Conservation (phyloP, 352 stramenopile species). For the Pythium sukuiense region DNA sequence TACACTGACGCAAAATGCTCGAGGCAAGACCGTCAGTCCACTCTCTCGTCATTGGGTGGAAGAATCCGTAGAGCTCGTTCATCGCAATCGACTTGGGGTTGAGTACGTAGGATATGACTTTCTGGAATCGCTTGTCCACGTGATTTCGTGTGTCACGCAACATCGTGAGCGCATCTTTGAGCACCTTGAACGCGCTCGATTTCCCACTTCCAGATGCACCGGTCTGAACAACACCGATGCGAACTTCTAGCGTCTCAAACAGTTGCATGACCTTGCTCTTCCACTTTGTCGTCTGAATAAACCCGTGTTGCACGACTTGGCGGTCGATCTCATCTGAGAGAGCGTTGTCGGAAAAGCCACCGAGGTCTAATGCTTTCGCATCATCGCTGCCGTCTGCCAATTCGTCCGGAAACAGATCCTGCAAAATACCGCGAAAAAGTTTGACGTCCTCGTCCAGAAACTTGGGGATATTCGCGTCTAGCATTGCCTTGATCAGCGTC, state of each 20-base stretch:
- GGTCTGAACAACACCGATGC: conserved; percentile 85
- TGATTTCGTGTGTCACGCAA: conserved; percentile 50
- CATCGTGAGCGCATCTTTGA: conserved; percentile 50
- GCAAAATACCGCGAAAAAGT: conserved; percentile 89
- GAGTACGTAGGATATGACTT: conserved; percentile 54
- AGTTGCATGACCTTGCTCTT: conserved; percentile 89
- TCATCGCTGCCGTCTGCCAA: conserved; percentile 9
- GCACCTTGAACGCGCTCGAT: conserved; percentile 43
- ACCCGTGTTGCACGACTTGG: conserved; percentile 56
- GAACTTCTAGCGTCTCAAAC: conserved; percentile 92
- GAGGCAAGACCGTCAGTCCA: conserved; percentile 84
- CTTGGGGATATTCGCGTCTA: conserved; percentile 91
- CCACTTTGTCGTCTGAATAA: conserved; percentile 74
- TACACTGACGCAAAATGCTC: conserved; percentile 69
- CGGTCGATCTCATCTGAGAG: conserved; percentile 55
- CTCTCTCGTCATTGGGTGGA: conserved; percentile 78
- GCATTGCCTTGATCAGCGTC: conserved; percentile 94
- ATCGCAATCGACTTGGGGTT: conserved; percentile 85
- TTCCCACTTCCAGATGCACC: conserved; percentile 76
- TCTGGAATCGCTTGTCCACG: conserved; percentile 53
- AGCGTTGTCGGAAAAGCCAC: neutral
- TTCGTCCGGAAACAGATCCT: conserved; percentile 82
- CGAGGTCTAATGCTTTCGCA: neutral
- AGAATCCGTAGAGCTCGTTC: conserved; percentile 84
- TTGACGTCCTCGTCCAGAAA: conserved; percentile 87